Conservation (phyloP, 1,284 basidiomycete genomes). For the Butyriboletus appendiculatus region DNA sequence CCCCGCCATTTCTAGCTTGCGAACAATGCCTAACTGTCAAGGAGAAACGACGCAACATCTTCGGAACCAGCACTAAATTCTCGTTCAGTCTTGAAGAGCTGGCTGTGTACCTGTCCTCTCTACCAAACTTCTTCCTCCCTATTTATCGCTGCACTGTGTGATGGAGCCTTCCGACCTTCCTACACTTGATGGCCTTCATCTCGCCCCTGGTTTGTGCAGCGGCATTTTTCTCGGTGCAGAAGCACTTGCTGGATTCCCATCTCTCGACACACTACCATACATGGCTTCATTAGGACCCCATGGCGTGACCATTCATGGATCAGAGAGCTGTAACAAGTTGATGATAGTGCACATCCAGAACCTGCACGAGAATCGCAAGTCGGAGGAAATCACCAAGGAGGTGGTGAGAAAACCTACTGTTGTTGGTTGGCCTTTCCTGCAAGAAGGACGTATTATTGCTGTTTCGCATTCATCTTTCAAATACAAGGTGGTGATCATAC, state of each 20-base stretch:
- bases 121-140: conserved; percentile 95
- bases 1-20: conserved; percentile 49
- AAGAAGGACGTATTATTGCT: conserved; percentile 86
- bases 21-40: conserved; percentile 78
- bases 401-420: conserved; percentile 82
- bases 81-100: conserved; percentile 66
- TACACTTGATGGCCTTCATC: conserved; percentile 82
- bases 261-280: conserved; percentile 87
- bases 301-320: conserved; percentile 92
- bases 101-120: conserved; percentile 79
- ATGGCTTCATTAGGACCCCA: conserved; percentile 80
- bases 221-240: conserved; percentile 87
- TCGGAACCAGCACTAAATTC: conserved; percentile 83
- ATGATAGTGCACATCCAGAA: conserved; percentile 90
- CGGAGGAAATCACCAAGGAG: conserved; percentile 73
- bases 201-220: conserved; percentile 87
- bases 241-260: conserved; percentile 95
- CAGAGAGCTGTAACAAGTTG: conserved; percentile 88
- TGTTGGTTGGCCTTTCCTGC: conserved; percentile 92
- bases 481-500: conserved; percentile 69
- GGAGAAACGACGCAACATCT: conserved; percentile 78
- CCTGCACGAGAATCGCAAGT: conserved; percentile 65
- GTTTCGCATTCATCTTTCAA: conserved; percentile 89
- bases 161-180: conserved; percentile 88
- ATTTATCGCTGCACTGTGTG: conserved; percentile 79